A percentile compares a stretch with the other conserved stretches of the same genome.
Conservation (phyloP, 108 stramenopile species). For the Nitzschia inconspicua region DNA sequence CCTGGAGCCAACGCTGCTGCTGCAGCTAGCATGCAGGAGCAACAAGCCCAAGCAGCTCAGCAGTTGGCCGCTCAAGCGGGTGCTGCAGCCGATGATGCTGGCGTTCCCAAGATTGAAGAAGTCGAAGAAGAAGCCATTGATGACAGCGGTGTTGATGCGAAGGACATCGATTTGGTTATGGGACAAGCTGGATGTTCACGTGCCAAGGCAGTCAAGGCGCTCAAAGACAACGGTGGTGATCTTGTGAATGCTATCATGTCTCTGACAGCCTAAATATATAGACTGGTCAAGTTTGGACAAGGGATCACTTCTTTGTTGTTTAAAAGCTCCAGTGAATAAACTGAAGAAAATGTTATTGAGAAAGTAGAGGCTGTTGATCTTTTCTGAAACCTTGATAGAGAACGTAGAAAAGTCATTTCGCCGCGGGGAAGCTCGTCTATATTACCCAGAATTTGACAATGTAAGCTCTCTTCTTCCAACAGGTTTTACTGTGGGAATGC, state of each 20-base stretch:
- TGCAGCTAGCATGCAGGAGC: constrained; percentile 54
- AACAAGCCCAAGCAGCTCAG: constrained; percentile 45
- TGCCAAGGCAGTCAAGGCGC: constrained; percentile 85
- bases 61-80: constrained; percentile 51
- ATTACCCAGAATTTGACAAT: no score
- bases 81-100: constrained; percentile 49
- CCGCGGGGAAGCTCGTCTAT: no score
- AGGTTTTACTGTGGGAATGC: no score
- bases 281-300: no score
- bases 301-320: no score
- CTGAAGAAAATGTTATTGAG: no score
- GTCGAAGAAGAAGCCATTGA: constrained; percentile 76
- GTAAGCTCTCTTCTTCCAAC: no score
- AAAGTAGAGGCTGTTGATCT: no score
- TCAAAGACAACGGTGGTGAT: constrained; percentile 93
- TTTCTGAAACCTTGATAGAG: no score
- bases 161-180: constrained; percentile 96
- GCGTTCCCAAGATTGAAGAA: constrained; percentile 22
- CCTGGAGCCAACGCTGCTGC: constrained; percentile 22
- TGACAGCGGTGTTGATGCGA: constrained; percentile 87
- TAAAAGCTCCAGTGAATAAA: no score
- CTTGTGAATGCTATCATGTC: constrained; percentile 98
- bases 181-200: constrained; percentile 82
- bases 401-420: no score
- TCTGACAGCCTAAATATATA: constrained; percentile 44